Base-by-base conservation (phyloP, 164 flowering plant species). In the Annona cherimola region DNA sequence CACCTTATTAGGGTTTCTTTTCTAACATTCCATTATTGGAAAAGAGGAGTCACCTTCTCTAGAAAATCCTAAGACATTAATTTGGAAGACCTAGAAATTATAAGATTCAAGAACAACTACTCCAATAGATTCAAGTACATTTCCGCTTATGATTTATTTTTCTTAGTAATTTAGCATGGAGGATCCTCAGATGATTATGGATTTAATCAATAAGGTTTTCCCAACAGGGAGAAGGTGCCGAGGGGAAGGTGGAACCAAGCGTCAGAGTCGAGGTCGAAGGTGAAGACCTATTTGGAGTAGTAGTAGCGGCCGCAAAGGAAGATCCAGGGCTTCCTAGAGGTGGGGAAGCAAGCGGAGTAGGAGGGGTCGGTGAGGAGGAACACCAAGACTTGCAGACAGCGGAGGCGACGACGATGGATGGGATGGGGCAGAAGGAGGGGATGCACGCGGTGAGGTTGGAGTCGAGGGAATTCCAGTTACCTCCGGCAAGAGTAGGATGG, bases 251-350 rank as follows among this genome's bases (percentile, higher is more conserved):
- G 78, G 71, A 86, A 76, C 94, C 91, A 89, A 42, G 76, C 69
- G 61, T 80, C 40, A 50, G 88, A 80, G 26, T 81, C 76, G 1
- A 91, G 94, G 68, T 86, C 89, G 75, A 82, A 89, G 11, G 89
- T 91, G 71, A 89, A 88, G n/a, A 85, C 79, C 75, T 87, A 91
- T 79, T 86, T 84, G 76, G 81, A 79, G 70, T 83, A 78, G 73
- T 83, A 86, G 84, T 85, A 88, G 12, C 78, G 81, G 19, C 90
- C 91, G 71, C 70, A 83, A 72, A 89, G 79, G 81, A 89, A 88
- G 82, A 89, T 81, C 89, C 90, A 87, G 5, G 91, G 89, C 67
- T 72, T 77, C 73, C 73, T 68, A 55, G 82, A 4, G 4, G 80
- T 18, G 42, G 80, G 77, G 59, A 72, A 66, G 69, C 76, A 73